Conservation (phyloP, 345 rosid species). For the Limnanthes douglasii region DNA sequence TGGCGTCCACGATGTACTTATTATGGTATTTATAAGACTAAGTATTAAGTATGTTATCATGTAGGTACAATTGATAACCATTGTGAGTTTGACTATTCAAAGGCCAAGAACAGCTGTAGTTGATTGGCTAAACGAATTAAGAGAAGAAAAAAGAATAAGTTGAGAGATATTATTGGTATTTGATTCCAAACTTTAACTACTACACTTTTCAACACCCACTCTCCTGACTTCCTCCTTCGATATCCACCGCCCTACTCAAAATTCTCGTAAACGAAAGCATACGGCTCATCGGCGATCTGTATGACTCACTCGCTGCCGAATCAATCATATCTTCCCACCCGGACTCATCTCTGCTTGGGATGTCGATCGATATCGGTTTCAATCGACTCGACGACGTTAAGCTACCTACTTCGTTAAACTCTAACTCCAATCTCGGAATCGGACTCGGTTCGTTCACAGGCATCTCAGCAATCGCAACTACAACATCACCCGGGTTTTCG, state of each 20-base stretch:
- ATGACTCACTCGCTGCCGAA: conserved; percentile 25
- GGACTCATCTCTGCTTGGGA: conserved; percentile 14
- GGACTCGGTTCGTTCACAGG: conserved; percentile 12
- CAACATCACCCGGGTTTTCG: conserved; percentile 5
- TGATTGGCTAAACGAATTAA: no score
- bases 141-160: no score
- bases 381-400: conserved; percentile 9
- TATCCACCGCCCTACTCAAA: conserved; percentile 32
- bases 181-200: no score
- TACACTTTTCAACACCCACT: no score
- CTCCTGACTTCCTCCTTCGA: conserved; percentile 27
- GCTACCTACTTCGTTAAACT: conserved; percentile 4
- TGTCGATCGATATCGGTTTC: conserved; percentile 27
- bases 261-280: conserved; percentile 46
- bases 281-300: conserved; percentile 39
- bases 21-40: no score
- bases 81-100: no score
- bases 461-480: conserved; percentile 3
- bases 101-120: no score
- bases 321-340: conserved; percentile 19
- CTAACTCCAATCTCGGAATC: conserved; percentile 14
- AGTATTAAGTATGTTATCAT: no score
- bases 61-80: no score
- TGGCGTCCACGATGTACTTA: no score
- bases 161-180: no score